Conservation (phyloP, 768 basidiomycete species). For the Rhizopogon vesiculosus region DNA sequence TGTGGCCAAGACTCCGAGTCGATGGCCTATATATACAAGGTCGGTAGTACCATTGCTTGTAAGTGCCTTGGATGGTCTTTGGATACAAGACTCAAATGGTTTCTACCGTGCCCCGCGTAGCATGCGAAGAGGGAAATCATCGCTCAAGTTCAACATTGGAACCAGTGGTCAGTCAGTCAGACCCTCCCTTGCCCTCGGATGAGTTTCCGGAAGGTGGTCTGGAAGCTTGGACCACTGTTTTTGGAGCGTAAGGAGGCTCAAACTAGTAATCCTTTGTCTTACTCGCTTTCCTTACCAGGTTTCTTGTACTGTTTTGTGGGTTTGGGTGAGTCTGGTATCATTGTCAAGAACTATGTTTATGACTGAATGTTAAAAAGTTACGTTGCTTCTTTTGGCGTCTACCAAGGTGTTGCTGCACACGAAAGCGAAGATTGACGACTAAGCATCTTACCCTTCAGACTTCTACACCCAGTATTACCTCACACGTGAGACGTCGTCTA, state of each 20-base stretch:
- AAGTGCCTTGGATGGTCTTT: not conserved
- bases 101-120: not conserved
- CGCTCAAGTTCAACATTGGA: not conserved
- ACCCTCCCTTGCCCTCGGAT: not conserved
- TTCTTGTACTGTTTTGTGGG: constrained; percentile 26
- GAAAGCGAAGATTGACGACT: not conserved
- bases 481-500: constrained; percentile 25
- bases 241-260: constrained; percentile 20
- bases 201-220: constrained; percentile 25
- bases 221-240: constrained; percentile 18
- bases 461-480: constrained; percentile 35
- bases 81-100: not conserved
- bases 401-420: constrained; percentile 26
- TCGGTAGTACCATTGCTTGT: too few relatives aligned
- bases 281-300: constrained; percentile 11
- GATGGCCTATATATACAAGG: too few relatives aligned
- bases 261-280: not conserved
- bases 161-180: not conserved
- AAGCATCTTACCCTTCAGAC: constrained; percentile 18
- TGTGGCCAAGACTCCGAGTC: too few relatives aligned
- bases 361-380: constrained; percentile 18
- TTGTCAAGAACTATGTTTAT: not conserved
- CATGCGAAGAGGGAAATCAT: not conserved
- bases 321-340: constrained; percentile 19
- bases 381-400: constrained; percentile 33